Conservation (phyloP, 2,329 filamentous ascomycete genomes). For the Apiospora marii region DNA sequence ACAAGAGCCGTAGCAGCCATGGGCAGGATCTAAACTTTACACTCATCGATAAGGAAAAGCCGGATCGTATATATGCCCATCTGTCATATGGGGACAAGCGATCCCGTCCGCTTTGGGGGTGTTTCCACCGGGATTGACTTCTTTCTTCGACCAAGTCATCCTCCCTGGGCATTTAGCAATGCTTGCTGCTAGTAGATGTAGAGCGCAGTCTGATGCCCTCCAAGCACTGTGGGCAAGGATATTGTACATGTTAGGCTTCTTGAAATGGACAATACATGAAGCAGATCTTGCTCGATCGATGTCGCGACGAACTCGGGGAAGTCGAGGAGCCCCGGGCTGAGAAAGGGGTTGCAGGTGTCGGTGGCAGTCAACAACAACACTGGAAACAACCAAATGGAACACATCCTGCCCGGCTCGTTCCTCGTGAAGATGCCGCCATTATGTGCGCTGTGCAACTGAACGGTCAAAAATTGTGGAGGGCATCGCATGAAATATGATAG, state of each 20-base stretch:
- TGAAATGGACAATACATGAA: not conserved
- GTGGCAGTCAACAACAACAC: no score
- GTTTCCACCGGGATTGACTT: no score
- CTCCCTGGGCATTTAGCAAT: not conserved
- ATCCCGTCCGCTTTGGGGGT: not conserved
- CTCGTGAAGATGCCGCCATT: no score
- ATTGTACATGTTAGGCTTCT: not conserved
- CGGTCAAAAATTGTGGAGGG: no score
- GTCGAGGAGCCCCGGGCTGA: no score
- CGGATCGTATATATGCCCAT: not conserved
- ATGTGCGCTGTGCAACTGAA: no score
- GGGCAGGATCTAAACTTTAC: not conserved
- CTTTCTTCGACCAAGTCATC: not conserved
- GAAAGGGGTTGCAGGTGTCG: no score
- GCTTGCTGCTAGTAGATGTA: not conserved
- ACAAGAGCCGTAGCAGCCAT: not conserved
- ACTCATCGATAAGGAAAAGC: not conserved
- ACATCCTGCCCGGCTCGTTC: no score
- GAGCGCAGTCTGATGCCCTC: rapidly evolving
- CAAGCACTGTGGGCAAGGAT: not conserved
- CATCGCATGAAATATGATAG: no score
- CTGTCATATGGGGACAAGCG: not conserved
- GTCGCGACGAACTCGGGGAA: not conserved
- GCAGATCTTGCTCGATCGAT: no score
- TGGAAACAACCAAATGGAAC: no score